These are phyloP conservation scores for Paracorniculantispora psalliotae DNA, from an alignment of 2,329 filamentous ascomycete species.

Conservation along the genomic window DNA sequence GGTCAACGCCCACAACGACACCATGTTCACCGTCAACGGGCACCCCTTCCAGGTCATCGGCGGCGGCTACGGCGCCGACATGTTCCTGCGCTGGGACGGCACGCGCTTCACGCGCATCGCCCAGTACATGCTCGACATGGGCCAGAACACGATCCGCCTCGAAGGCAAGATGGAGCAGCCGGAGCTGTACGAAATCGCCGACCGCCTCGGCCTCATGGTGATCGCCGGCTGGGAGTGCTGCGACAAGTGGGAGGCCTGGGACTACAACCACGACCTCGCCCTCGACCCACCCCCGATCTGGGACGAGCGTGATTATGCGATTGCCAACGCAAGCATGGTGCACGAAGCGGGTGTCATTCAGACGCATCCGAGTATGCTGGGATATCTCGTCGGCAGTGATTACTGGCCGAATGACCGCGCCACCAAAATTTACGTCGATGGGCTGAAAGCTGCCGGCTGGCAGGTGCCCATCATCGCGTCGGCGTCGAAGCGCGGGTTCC, in stretches of 20 bases:
- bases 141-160: slow-evolving; percentile 57
- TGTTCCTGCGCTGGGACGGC: slow-evolving; percentile 55
- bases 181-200: slow-evolving; percentile 53
- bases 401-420: slow-evolving; percentile 58
- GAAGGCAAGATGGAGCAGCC: slow-evolving; percentile 63
- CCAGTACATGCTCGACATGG: slow-evolving; percentile 53
- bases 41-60: slow-evolving; percentile 56
- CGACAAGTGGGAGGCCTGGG: slow-evolving; percentile 63
- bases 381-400: slow-evolving; percentile 57
- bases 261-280: slow-evolving; percentile 50
- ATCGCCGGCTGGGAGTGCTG: slow-evolving; percentile 63
- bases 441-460: slow-evolving; percentile 49
- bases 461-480: slow-evolving; percentile 52
- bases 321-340: slow-evolving; percentile 49
- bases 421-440: slow-evolving; percentile 46
- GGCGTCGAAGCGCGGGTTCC: slow-evolving; percentile 50
- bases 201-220: slow-evolving; percentile 56
- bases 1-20: slow-evolving; percentile 50
- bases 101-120: slow-evolving; percentile 44
- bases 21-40: slow-evolving; percentile 50
- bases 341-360: slow-evolving; percentile 59
- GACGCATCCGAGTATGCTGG: slow-evolving; percentile 53
- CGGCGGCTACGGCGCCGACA: slow-evolving; percentile 55
- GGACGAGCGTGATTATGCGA: slow-evolving; percentile 49
- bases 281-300: slow-evolving; percentile 36